Percentiles rank a stretch among this genome's conserved stretches.
Conservation (phyloP, 305 asterid genomes). For the Fraxinus velutina region DNA sequence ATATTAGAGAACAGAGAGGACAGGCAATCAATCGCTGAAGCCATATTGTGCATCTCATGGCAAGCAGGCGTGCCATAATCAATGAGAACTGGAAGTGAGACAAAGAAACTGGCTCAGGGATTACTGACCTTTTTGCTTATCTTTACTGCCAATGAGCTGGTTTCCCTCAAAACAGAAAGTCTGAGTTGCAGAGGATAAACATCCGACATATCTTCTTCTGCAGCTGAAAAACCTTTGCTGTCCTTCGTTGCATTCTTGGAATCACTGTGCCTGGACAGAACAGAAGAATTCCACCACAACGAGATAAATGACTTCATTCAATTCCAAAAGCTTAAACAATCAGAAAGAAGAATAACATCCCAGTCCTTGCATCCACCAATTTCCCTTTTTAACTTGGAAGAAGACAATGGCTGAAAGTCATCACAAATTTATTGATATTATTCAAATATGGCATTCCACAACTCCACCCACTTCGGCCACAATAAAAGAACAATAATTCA, state of each 20-base stretch:
- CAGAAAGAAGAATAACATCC: background rate
- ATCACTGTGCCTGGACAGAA: constrained; percentile 73
- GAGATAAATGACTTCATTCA: constrained; percentile 21
- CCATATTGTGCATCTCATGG: constrained; percentile 5
- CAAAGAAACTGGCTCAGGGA: constrained; percentile 16
- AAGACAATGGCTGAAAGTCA: background rate
- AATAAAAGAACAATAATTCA: background rate
- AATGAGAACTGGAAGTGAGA: constrained; percentile 5
- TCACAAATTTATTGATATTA: constrained; percentile 16
- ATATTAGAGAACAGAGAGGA: background rate
- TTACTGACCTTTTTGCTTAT: constrained; percentile 77
- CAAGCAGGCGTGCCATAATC: constrained; percentile 15
- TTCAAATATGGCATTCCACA: constrained; percentile 1
- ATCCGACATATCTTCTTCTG: constrained; percentile 86
- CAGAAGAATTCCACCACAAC: constrained; percentile 7
- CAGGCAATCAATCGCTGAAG: constrained; percentile 7
- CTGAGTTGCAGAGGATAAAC: constrained; percentile 86
- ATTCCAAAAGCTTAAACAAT: constrained; percentile 7
- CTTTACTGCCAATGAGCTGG: constrained; percentile 63
- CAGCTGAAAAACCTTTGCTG: constrained; percentile 50
- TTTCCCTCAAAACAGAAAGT: constrained; percentile 67
- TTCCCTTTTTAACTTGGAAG: constrained; percentile 12
- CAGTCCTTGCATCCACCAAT: constrained; percentile 20
- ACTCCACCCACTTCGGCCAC: background rate
- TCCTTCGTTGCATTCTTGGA: constrained; percentile 58